Base-by-base conservation (phyloP, 2,329 filamentous ascomycete species). In the Neoarthrinium moseri region DNA sequence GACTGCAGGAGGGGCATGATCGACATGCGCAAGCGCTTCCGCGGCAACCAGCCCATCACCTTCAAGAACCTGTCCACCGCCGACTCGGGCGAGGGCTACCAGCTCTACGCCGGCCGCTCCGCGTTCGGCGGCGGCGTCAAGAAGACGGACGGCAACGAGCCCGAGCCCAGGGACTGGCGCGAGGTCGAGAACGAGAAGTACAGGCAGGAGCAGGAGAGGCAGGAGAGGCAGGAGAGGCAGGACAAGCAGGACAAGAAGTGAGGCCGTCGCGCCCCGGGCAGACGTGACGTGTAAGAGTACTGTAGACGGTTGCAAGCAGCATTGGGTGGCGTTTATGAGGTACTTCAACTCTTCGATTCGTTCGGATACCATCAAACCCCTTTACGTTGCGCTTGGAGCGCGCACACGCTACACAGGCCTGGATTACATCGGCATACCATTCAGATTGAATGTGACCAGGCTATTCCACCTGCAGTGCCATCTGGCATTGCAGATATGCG, bases 21-120 rank as follows among this genome's bases (percentile, higher is more conserved):
- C 57, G 94, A 99, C 67, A 99, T 99, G 94, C 89, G 94, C 66
- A 97, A 97, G 74, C 87, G 94, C 26, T 97, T 99, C 71, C 83
- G 94, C 46, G 94, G 94, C 48, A 97, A 97, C 73, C 83, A 90
- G 66, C 91, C 94, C 44, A 84, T 95, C 54, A 77, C 82, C 20
- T 81, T 86, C 54, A 75, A 73, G 60, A 70, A 75, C 48, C 71
- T 83, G 57, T 77, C 83, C 61, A 76, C 85, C 54, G 67, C 80
- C 46, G 84, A 89, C 21, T 71, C 72, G 10, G 75, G 73, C 51
- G 70, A 73, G 45, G 78, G 80, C 4, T 81, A 84, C 62, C 85
- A 94, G 72, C 67, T 95, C 55, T 95, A 95, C 66, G 89, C 84
- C 13, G 90, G 90, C 24, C 83, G 82, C 61, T 77, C 83, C 36